Base-by-base conservation (phyloP, 1,284 basidiomycete species). In the Apiotrichum veenhuisii region DNA sequence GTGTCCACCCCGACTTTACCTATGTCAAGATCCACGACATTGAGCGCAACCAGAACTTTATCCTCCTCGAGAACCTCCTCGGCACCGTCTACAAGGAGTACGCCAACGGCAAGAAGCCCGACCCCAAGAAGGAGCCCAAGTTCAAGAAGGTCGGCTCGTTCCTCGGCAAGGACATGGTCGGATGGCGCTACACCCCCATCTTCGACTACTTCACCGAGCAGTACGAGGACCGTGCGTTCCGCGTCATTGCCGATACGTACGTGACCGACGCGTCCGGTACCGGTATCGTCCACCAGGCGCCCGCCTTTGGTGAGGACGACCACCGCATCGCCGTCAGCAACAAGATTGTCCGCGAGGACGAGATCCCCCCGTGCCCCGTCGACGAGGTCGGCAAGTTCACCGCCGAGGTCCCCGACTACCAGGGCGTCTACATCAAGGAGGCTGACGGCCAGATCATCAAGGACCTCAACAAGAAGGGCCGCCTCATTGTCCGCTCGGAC, bases 241-340 rank as follows among this genome's bases (percentile, higher is more conserved):
- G 88, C 55, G 91, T 98, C 18, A 76, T 98, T 9, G 83, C 84
- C 27, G 96, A 98, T 74, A 87, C 86, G 0, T 99, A 99, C 73
- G 95, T 99, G 52, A 97, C 92, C 2, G 89, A 87, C 64, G 83
- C 86, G 15, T 91, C 94, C 55, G 95, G 96, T 78, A 99, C 96
- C 38, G 95, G 95, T 75, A 95, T 98, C 69, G 96, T 99, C 49
- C 96, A 98, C 76, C 96, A 99, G 79, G 93, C 96, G 1, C 96
- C 96, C 2, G 94, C 90, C 0, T 98, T 97, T 71, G 96, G 96
- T 82, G 96, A 98, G 71, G 96, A 99, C 69, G 96, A 99, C 84
- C 91, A 98, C 78, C 89, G 95, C 59, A 85, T 99, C 67, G 87
- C 89, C 30, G 83, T 97, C 59, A 86, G 85, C 2, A 83, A 96